These are phyloP conservation scores for Sclerotinia trifoliorum DNA, from an alignment of 2,329 filamentous ascomycete genomes.

Conservation along the genomic window DNA sequence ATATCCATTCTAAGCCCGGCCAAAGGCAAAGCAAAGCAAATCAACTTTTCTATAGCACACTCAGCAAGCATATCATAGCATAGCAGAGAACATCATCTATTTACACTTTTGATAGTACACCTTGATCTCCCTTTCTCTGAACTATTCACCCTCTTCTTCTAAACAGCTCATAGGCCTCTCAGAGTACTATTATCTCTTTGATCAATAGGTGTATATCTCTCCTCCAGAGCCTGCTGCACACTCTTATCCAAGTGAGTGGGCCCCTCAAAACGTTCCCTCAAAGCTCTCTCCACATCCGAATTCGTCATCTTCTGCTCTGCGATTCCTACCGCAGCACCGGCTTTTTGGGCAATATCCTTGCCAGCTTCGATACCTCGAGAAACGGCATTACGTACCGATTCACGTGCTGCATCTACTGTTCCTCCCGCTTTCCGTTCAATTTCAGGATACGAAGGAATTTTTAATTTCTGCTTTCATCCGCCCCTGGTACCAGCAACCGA, in stretches of 20 bases:
- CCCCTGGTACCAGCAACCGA: slow-evolving; percentile 22
- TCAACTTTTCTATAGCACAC: slow-evolving; percentile 24
- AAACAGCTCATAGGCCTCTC: slow-evolving; percentile 38
- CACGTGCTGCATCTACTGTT: slow-evolving; percentile 44
- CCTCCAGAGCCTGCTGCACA: slow-evolving; percentile 53
- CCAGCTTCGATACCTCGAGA: slow-evolving; percentile 39
- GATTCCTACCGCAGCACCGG: slow-evolving; percentile 42
- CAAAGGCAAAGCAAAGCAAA: not conserved
- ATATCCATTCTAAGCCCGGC: not conserved
- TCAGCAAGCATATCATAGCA: slow-evolving; percentile 17
- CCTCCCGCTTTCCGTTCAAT: slow-evolving; percentile 35
- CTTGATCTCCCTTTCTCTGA: not conserved
- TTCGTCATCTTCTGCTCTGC: slow-evolving; percentile 42
- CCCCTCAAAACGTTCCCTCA: slow-evolving; percentile 54
- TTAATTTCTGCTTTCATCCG: slow-evolving; percentile 30
- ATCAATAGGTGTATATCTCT: slow-evolving; percentile 53
- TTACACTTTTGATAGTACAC: slow-evolving; percentile 21
- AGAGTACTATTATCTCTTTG: slow-evolving; percentile 41
- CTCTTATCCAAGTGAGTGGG: slow-evolving; percentile 46
- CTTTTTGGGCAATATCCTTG: slow-evolving; percentile 43
- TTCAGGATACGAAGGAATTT: slow-evolving; percentile 33
- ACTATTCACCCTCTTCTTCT: not conserved
- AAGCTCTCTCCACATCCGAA: slow-evolving; percentile 46
- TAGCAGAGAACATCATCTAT: slow-evolving; percentile 23
- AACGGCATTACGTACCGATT: slow-evolving; percentile 41